Conservation (phyloP, 768 basidiomycete species). For the Podaxis pistillaris region DNA sequence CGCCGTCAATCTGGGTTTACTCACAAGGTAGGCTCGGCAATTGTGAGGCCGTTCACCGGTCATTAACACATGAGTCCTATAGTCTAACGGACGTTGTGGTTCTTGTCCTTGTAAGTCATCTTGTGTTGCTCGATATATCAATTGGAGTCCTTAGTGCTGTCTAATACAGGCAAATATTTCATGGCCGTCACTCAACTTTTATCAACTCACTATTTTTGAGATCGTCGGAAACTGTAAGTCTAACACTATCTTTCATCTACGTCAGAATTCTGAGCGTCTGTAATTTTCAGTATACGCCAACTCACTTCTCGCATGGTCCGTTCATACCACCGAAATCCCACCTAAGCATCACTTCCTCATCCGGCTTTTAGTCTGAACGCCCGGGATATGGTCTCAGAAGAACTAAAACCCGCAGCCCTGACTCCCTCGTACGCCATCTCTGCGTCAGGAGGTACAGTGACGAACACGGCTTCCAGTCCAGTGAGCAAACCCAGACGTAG, state of each 20-base stretch:
- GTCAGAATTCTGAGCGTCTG: too few species aligned
- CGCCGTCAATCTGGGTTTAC: conserved; percentile 7
- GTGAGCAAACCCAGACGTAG: background rate
- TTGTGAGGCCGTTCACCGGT: background rate
- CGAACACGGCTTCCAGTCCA: background rate
- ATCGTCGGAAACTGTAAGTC: conserved; percentile 10
- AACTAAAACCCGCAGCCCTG: background rate
- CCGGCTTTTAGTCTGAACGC: conserved; percentile 1
- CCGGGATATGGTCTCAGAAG: conserved; percentile 12
- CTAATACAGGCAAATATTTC: background rate
- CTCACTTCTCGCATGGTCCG: conserved; percentile 10
- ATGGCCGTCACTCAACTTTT: conserved; percentile 8
- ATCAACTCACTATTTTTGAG: conserved; percentile 11
- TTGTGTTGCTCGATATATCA: background rate
- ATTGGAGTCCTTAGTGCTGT: background rate
- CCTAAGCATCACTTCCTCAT: background rate
- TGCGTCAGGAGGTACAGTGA: background rate
- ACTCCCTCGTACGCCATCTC: background rate
- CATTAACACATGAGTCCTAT: background rate
- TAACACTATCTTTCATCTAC: background rate
- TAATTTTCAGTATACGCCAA: conserved; percentile 8
- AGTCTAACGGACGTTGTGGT: conserved; percentile 11
- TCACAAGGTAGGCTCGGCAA: background rate
- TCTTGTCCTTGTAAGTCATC: background rate
- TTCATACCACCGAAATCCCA: background rate